Base-by-base conservation (phyloP, 2,329 filamentous ascomycete species). In the Xylaria sp. region DNA sequence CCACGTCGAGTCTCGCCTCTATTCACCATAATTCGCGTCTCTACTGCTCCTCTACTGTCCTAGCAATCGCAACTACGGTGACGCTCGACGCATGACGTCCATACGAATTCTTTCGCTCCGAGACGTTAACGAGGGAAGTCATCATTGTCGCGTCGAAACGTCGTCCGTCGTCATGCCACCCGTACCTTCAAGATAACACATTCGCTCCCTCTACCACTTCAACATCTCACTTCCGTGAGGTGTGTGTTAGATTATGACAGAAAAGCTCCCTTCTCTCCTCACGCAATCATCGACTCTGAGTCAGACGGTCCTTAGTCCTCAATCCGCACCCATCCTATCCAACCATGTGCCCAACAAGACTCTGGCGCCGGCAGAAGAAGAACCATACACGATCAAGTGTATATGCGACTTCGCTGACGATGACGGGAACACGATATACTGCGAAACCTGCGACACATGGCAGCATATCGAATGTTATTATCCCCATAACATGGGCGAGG, bases 381-480 rank as follows among this genome's bases (percentile, higher is more conserved):
- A 94, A 78, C 90, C 90, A 17, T 96, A 96, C 78, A 96, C 92
- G 63, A 97, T 98, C 82, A 97, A 96, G 83, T 99, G 95, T 85
- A 96, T 98, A 72, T 99, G 95, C 80, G 89, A 89, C 76, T 97
- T 91, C 78, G 82, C 88, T 76, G 93, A 96, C 81, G 95, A 99
- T 83, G 95, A 99, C 82, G 95, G 95, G 78, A 94, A 92, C 78
- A 99, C 95, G 63, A 96, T 99, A 66, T 92, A 94, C 78, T 99
- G 95, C 83, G 95, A 98, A 76, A 87, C 84, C 62, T 99, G 95
- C 83, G 92, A 97, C 76, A 95, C 93, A 52, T 99, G 95, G 95
- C 95, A 99, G 79, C 95, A 99, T 78, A 96, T 97, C 72, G 89
- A 93, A 75, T 99, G 95, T 79, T 98, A 96, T 79, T 98, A 98